phyloP scores from a whole-genome alignment of 768 basidiomycete genomes.

The Filobasidium wieringae region DNA sequence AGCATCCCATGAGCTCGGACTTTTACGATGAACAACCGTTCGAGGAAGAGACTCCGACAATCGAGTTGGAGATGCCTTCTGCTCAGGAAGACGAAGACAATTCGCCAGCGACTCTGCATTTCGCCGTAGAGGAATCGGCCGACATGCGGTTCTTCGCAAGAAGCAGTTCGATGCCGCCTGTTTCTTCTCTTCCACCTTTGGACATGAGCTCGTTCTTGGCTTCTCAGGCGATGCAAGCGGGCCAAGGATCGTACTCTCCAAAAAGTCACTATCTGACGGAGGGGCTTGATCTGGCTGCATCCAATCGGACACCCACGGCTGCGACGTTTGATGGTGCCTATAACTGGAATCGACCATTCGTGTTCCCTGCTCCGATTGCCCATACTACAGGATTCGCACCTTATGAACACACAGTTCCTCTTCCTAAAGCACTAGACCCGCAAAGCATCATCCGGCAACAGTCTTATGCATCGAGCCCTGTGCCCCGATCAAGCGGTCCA shows the following conservation, averaged over 20 bases:
- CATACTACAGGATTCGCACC: too few species aligned
- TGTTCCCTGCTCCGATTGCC: too few species aligned
- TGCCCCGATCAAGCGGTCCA: not conserved
- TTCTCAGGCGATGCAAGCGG: not conserved
- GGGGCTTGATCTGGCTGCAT: not conserved
- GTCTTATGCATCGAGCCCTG: not conserved
- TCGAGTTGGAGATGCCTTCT: not conserved
- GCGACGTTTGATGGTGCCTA: not conserved
- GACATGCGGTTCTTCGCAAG: not conserved
- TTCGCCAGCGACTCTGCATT: not conserved
- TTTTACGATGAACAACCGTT: not conserved
- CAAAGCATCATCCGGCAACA: not conserved
- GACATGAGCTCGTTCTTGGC: not conserved
- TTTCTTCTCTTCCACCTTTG: not conserved
- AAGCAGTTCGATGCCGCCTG: not conserved
- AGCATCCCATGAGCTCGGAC: too few species aligned
- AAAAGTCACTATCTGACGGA: not conserved
- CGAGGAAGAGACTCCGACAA: not conserved
- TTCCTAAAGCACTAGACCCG: not conserved
- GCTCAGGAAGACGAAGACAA: not conserved
- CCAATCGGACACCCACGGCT: not conserved
- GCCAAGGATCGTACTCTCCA: too few species aligned
- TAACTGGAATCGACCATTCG: too few species aligned
- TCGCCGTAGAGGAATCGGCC: not conserved
- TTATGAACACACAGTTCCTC: too few species aligned